Percentiles rank a stretch among this genome's conserved stretches.
These are phyloP conservation scores for Echium plantagineum DNA, from an alignment of 257 asterid species.

Conservation along the genomic window DNA sequence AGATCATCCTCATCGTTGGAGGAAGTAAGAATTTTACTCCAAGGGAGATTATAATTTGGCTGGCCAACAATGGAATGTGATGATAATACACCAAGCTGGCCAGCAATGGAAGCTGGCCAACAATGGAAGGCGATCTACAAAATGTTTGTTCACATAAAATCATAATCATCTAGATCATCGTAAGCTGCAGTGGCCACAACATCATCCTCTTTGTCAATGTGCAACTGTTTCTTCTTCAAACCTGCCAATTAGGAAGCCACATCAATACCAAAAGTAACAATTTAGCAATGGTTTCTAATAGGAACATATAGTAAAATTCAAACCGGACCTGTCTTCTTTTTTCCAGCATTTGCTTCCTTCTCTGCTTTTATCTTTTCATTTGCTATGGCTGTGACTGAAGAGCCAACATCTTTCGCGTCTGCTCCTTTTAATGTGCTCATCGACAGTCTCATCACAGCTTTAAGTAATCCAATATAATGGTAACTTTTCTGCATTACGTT, in stretches of 20 bases:
- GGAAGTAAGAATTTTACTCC: too few relatives aligned
- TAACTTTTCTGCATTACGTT: conserved; percentile 61
- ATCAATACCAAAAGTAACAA: conserved; percentile 1
- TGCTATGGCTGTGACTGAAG: conserved; percentile 88
- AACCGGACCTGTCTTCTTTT: conserved; percentile 52
- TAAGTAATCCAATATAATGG: conserved; percentile 75
- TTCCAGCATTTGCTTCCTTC: conserved; percentile 81
- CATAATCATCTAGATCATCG: conserved; percentile 61
- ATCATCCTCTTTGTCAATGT: conserved; percentile 60
- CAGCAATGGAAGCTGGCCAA: conserved; percentile 4
- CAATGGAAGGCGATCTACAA: conserved; percentile 2
- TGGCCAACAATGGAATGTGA: neutral
- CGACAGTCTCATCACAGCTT: conserved; percentile 81
- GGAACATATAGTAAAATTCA: neutral
- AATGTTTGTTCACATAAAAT: conserved; percentile 60
- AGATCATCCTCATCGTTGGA: too few relatives aligned
- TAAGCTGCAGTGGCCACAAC: conserved; percentile 28
- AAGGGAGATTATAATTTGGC: neutral
- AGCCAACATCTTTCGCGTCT: conserved; percentile 89
- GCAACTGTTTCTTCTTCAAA: conserved; percentile 80
- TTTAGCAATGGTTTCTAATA: neutral
- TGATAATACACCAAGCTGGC: neutral
- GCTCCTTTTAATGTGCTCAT: conserved; percentile 69
- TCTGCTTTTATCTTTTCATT: conserved; percentile 94
- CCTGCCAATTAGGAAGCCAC: conserved; percentile 25